These are phyloP conservation scores for Neocucurbitaria cava DNA, from an alignment of 2,329 filamentous ascomycete species.

Conservation along the genomic window DNA sequence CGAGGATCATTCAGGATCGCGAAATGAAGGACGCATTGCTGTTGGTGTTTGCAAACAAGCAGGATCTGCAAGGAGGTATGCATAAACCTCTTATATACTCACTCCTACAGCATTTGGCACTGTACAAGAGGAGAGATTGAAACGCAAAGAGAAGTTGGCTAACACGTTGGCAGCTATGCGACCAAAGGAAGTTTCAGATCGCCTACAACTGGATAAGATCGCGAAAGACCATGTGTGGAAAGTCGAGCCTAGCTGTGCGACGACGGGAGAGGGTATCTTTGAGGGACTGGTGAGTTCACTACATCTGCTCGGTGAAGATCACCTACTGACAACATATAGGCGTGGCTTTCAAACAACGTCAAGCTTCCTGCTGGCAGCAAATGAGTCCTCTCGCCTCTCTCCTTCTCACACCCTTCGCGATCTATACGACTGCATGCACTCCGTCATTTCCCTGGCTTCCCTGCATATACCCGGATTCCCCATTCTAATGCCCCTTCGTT, in stretches of 20 bases:
- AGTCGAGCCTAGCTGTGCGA: conserved; percentile 62
- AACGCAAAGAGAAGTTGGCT: conserved; percentile 6
- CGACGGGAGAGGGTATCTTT: conserved; percentile 61
- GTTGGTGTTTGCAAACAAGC: conserved; percentile 99
- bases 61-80: conserved; percentile 89
- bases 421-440: conserved; percentile 44
- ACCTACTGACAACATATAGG: conserved; percentile 33
- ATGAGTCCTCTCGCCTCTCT: conserved; percentile 21
- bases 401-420: conserved; percentile 17
- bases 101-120: neutral
- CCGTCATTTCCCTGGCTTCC: conserved; percentile 26
- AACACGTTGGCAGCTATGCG: conserved; percentile 51
- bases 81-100: conserved; percentile 26
- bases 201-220: conserved; percentile 56
- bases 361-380: conserved; percentile 51
- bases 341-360: conserved; percentile 60
- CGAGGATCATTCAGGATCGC: conserved; percentile 98
- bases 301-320: neutral
- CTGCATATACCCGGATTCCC: conserved; percentile 49
- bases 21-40: conserved; percentile 97
- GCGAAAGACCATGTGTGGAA: conserved; percentile 63
- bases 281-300: conserved; percentile 53
- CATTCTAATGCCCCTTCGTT: conserved; percentile 29
- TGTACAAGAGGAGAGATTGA: neutral
- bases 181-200: conserved; percentile 58